These are phyloP conservation scores for Ramularia collo-cygni DNA, from an alignment of 2,329 filamentous ascomycete species.

Conservation along the genomic window DNA sequence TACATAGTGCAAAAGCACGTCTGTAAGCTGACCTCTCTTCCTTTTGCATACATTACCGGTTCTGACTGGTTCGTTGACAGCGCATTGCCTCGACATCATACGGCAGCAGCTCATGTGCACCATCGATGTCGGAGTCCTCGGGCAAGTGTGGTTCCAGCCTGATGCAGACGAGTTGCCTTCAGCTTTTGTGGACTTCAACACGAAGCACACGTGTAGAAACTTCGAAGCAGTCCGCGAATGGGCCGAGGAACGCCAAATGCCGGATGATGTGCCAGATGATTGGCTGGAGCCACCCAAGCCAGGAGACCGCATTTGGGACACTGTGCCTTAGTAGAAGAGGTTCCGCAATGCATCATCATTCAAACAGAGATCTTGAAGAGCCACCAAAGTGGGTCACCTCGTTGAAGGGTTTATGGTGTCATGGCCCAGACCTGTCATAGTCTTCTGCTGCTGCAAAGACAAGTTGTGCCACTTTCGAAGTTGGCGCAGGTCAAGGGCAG, in stretches of 20 bases:
- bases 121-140: conserved; percentile 53
- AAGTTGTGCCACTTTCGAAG: too few species aligned
- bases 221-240: conserved; percentile 49
- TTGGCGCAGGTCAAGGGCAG: too few species aligned
- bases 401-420: too few species aligned
- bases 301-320: conserved; percentile 11
- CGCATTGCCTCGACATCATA: conserved; percentile 56
- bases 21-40: conserved; percentile 38
- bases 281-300: conserved; percentile 12
- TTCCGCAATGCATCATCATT: too few species aligned
- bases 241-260: conserved; percentile 50
- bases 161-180: conserved; percentile 31
- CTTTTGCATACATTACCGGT: neutral
- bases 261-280: conserved; percentile 29
- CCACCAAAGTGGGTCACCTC: too few species aligned
- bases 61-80: conserved; percentile 22
- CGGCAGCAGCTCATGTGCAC: conserved; percentile 62
- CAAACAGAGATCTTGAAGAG: too few species aligned
- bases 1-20: conserved; percentile 50
- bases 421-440: too few species aligned
- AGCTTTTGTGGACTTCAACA: conserved; percentile 58
- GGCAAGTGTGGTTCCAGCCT: conserved; percentile 54
- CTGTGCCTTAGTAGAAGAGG: conserved; percentile 9
- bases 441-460: too few species aligned
- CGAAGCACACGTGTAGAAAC: conserved; percentile 53